Evolutionary conservation across 768 basidiomycete genomes (phyloP).

Genomic region (Pleurotus cornucopiae): DNA sequence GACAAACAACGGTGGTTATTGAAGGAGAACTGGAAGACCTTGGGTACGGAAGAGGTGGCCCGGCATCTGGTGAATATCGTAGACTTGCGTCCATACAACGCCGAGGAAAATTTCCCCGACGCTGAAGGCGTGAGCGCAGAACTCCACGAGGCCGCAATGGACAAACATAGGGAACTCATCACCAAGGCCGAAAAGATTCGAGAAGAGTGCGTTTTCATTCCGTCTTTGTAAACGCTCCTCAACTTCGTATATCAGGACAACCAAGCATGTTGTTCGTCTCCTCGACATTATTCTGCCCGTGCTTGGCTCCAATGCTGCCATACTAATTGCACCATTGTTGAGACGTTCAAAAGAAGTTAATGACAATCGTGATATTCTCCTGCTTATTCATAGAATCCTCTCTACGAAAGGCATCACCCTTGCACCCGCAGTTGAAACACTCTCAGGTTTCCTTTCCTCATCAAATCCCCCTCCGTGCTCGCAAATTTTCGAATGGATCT

Average conservation of each 20-base stretch:
- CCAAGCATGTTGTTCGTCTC: neutral
- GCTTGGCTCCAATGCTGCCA: neutral
- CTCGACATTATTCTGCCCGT: neutral
- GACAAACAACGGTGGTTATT: neutral
- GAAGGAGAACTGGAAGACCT: neutral
- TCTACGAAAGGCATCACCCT: neutral
- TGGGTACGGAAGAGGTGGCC: neutral
- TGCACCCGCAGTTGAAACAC: neutral
- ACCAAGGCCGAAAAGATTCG: neutral
- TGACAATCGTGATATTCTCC: neutral
- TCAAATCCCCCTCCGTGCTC: conserved; percentile 1
- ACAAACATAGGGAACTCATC: neutral
- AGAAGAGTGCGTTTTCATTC: neutral
- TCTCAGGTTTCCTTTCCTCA: neutral
- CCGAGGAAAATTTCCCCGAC: neutral
- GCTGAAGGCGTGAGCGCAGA: neutral
- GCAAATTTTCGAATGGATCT: neutral
- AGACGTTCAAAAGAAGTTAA: neutral
- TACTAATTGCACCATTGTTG: neutral
- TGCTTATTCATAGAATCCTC: neutral
- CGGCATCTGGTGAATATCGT: neutral
- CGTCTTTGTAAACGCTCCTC: neutral
- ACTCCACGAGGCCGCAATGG: neutral
- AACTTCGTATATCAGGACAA: neutral
- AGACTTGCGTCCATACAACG: neutral